phyloP scores from a whole-genome alignment of 2,329 filamentous ascomycete genomes.

The Diaporthe sp. region DNA sequence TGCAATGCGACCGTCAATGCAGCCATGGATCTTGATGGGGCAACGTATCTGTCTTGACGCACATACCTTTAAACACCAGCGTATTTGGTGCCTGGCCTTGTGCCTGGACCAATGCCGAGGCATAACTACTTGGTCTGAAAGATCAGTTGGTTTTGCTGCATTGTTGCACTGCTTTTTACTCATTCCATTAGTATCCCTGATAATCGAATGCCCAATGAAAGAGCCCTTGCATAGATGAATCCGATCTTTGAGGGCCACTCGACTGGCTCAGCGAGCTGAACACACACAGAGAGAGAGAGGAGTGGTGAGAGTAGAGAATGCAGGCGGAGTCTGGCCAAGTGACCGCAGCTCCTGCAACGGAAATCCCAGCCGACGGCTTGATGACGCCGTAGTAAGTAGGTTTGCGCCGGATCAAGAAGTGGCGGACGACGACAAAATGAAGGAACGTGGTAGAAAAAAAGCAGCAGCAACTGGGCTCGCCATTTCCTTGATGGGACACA shows the following conservation, averaged over 20 bases:
- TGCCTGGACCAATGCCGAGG: constrained; percentile 18
- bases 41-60: background rate
- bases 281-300: background rate
- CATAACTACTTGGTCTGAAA: background rate
- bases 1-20: constrained; percentile 23
- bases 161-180: background rate
- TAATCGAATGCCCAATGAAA: background rate
- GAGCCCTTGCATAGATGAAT: background rate
- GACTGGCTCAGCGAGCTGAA: background rate
- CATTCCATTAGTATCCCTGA: background rate
- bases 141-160: background rate
- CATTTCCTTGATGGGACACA: constrained; percentile 8
- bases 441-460: background rate
- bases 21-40: constrained; percentile 24
- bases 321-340: background rate
- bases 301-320: background rate
- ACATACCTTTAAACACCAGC: background rate
- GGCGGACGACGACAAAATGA: background rate
- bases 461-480: background rate
- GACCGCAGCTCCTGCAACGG: background rate
- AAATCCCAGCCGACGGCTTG: background rate
- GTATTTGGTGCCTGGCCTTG: constrained; percentile 8
- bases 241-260: background rate
- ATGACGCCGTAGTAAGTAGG: background rate
- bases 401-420: background rate